Percentiles rank a stretch among this genome's conserved stretches.
Evolutionary conservation across 1,139 yeast genomes (phyloP).

Genomic region (Trichomonascaceae sp.): DNA sequence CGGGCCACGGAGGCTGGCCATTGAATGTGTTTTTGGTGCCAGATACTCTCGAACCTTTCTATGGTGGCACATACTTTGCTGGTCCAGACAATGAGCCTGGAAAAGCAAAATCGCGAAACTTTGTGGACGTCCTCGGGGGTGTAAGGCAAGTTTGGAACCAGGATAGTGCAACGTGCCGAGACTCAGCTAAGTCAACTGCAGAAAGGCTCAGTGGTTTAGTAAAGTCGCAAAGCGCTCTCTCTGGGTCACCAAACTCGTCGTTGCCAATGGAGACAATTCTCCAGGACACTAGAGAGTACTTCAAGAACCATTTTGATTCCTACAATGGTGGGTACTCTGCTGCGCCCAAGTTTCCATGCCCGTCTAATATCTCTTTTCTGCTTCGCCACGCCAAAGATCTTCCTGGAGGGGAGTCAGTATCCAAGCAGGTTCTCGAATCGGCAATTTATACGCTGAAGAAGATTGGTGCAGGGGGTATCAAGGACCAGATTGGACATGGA

Average conservation of each 20-base stretch:
- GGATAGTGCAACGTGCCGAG: slow-evolving; percentile 15
- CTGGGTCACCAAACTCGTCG: slow-evolving; percentile 10
- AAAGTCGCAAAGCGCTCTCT: slow-evolving; percentile 18
- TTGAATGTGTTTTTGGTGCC: slow-evolving; percentile 28
- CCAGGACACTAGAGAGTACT: slow-evolving; percentile 18
- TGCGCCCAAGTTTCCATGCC: slow-evolving; percentile 28
- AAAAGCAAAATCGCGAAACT: slow-evolving; percentile 12
- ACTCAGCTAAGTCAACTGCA: slow-evolving; percentile 15
- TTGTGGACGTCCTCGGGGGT: slow-evolving; percentile 18
- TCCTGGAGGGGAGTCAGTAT: neutral
- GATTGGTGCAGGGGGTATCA: slow-evolving; percentile 27
- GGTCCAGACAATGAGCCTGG: slow-evolving; percentile 19
- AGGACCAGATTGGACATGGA: slow-evolving; percentile 28
- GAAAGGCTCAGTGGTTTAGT: slow-evolving; percentile 15
- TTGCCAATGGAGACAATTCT: slow-evolving; percentile 10
- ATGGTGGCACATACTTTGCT: slow-evolving; percentile 29
- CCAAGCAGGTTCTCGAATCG: slow-evolving; percentile 1
- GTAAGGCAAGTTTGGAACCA: slow-evolving; percentile 20
- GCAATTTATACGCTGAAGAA: slow-evolving; percentile 17
- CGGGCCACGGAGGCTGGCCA: slow-evolving; percentile 33
- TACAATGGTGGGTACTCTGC: slow-evolving; percentile 24
- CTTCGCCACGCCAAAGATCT: slow-evolving; percentile 12
- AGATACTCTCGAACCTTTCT: slow-evolving; percentile 24
- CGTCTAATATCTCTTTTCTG: slow-evolving; percentile 22
- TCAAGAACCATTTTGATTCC: slow-evolving; percentile 18